phyloP scores from a whole-genome alignment of 768 basidiomycete genomes.

The Mycena belliarum region DNA sequence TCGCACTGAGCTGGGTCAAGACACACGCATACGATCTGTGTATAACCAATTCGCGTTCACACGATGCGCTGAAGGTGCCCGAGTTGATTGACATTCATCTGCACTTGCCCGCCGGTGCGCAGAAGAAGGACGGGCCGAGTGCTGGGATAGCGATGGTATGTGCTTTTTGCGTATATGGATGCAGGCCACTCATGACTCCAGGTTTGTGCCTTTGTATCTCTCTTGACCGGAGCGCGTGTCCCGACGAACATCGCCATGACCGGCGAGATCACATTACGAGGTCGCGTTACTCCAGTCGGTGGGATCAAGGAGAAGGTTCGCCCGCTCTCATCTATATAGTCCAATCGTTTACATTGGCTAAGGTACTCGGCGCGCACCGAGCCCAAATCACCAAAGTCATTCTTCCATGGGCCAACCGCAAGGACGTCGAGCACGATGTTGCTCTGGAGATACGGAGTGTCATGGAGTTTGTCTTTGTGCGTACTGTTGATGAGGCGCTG shows the following conservation, averaged over 20 bases:
- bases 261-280: slow-evolving; percentile 88
- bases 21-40: slow-evolving; percentile 78
- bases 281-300: slow-evolving; percentile 81
- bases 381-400: slow-evolving; percentile 83
- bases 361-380: slow-evolving; percentile 82
- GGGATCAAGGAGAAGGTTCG: slow-evolving; percentile 82
- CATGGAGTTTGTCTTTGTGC: slow-evolving; percentile 83
- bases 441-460: slow-evolving; percentile 69
- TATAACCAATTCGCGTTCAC: slow-evolving; percentile 66
- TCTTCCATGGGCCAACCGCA: slow-evolving; percentile 80
- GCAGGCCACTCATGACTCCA: slow-evolving; percentile 25
- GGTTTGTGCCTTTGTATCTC: slow-evolving; percentile 85
- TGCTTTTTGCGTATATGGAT: neutral
- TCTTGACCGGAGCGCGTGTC: slow-evolving; percentile 75
- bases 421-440: slow-evolving; percentile 87
- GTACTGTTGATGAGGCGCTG: slow-evolving; percentile 76
- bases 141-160: slow-evolving; percentile 87
- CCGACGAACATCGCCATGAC: slow-evolving; percentile 83
- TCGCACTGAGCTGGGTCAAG: slow-evolving; percentile 93
- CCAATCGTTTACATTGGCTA: neutral
- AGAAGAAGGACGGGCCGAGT: slow-evolving; percentile 93
- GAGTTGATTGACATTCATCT: slow-evolving; percentile 81
- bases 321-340: too few relatives aligned
- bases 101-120: slow-evolving; percentile 86
- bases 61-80: slow-evolving; percentile 76